phyloP scores from a whole-genome alignment of 1,284 basidiomycete genomes.

The Cutaneotrichosporon sp. region DNA sequence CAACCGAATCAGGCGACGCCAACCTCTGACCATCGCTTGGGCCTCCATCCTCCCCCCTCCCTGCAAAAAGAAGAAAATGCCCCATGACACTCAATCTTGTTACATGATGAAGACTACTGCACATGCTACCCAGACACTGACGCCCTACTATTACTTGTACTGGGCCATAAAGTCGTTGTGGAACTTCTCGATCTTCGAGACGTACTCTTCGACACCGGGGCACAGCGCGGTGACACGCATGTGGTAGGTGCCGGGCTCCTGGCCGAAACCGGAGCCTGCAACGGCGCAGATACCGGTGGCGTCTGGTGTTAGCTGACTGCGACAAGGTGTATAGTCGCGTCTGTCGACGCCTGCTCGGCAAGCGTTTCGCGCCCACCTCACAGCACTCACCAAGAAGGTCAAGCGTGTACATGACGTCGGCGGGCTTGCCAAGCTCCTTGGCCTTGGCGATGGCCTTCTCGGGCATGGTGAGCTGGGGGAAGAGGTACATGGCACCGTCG shows the following conservation, averaged over 20 bases:
- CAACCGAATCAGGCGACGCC: no score
- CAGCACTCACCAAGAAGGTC: conserved; percentile 62
- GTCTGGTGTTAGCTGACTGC: conserved; percentile 48
- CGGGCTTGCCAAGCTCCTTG: conserved; percentile 66
- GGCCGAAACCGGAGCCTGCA: conserved; percentile 87
- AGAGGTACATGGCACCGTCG: conserved; percentile 81
- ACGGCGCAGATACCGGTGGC: conserved; percentile 91
- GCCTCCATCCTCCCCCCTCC: no score
- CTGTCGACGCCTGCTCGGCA: background rate
- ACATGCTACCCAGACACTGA: background rate
- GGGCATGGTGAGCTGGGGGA: conserved; percentile 72
- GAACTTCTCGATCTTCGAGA: conserved; percentile 78
- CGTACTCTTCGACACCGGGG: conserved; percentile 81
- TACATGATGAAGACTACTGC: conserved; percentile 10
- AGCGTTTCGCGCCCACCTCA: background rate
- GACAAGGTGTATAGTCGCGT: background rate
- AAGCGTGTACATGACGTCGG: conserved; percentile 84
- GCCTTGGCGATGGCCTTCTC: conserved; percentile 71
- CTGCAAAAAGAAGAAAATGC: no score
- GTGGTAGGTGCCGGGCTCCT: conserved; percentile 81
- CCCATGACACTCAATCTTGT: background rate
- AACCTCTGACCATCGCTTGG: no score
- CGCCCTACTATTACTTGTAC: conserved; percentile 55
- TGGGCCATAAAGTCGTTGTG: conserved; percentile 72
- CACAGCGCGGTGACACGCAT: conserved; percentile 84